phyloP scores from a whole-genome alignment of 371 early-diverging fungal genomes.

The Lichtheimia ramosa region DNA sequence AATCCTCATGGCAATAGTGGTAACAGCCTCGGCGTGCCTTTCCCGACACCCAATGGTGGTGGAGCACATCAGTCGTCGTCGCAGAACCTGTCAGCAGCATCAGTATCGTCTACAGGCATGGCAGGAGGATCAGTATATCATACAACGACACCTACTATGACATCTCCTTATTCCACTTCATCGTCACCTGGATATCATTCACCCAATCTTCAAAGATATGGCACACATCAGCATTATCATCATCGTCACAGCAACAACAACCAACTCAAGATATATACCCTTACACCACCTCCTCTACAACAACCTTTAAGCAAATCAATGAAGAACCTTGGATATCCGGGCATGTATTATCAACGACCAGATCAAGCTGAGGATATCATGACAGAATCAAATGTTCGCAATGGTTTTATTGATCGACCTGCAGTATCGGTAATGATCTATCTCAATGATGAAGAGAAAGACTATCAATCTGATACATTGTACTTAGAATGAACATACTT shows the following conservation, averaged over 20 bases:
- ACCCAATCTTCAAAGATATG: conserved; percentile 30
- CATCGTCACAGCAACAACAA: conserved; percentile 3
- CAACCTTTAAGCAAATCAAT: conserved; percentile 49
- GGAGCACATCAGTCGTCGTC: too few species aligned
- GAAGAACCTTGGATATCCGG: conserved; percentile 62
- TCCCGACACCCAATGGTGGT: conserved; percentile 22
- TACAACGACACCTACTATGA: conserved; percentile 30
- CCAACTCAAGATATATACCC: conserved; percentile 49
- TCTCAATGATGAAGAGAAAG: neutral
- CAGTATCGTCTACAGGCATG: conserved; percentile 9
- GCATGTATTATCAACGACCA: conserved; percentile 63
- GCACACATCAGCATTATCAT: conserved; percentile 5
- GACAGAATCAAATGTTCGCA: conserved; percentile 69
- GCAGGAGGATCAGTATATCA: conserved; percentile 19
- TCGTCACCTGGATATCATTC: conserved; percentile 53
- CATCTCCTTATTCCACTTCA: conserved; percentile 48
- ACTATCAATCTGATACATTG: too few species aligned
- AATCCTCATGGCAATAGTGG: conserved; percentile 21
- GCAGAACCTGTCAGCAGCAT: neutral
- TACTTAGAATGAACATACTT: conserved; percentile 48
- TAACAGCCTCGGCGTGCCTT: conserved; percentile 41
- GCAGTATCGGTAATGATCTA: conserved; percentile 38
- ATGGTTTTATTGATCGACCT: conserved; percentile 65
- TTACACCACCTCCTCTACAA: conserved; percentile 46
- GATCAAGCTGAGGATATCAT: conserved; percentile 64